phyloP scores from a whole-genome alignment of 1,284 basidiomycete species.

The Moesziomyces globuligerus region DNA sequence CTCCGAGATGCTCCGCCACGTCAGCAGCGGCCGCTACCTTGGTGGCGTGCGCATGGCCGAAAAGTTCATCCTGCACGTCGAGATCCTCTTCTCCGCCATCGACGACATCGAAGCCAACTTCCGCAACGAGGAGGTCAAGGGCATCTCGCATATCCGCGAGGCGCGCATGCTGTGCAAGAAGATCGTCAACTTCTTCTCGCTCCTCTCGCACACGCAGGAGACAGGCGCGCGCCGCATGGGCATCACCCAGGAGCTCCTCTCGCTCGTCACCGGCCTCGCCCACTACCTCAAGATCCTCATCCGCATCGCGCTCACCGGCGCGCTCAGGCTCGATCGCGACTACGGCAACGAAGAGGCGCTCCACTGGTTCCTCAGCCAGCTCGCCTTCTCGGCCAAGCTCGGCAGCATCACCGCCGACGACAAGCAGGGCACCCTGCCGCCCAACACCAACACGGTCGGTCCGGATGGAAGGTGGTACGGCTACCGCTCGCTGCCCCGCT shows the following conservation, averaged over 20 bases:
- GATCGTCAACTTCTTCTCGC: constrained; percentile 97
- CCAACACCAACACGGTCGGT: constrained; percentile 37
- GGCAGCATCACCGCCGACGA: constrained; percentile 46
- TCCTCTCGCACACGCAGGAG: constrained; percentile 95
- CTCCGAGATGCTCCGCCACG: constrained; percentile 93
- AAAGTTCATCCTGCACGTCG: constrained; percentile 97
- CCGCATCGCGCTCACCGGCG: constrained; percentile 94
- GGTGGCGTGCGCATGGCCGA: constrained; percentile 98
- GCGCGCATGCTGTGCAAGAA: constrained; percentile 98
- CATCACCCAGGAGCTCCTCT: constrained; percentile 95
- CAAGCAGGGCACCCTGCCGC: constrained; percentile 49
- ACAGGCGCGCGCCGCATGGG: constrained; percentile 87
- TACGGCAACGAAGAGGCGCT: constrained; percentile 83
- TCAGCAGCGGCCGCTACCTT: constrained; percentile 93
- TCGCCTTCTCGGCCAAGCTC: constrained; percentile 80
- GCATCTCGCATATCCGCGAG: constrained; percentile 97
- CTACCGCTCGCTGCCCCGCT: constrained; percentile 59
- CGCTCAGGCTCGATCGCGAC: constrained; percentile 93
- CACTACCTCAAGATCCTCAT: constrained; percentile 99
- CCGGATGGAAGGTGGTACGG: constrained; percentile 59
- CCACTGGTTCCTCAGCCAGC: constrained; percentile 86
- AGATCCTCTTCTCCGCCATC: constrained; percentile 95
- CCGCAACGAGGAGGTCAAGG: constrained; percentile 75
- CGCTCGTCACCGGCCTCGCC: constrained; percentile 96
- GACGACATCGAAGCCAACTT: constrained; percentile 95